Evolutionary conservation across 2,329 filamentous ascomycete species (phyloP).

Genomic region (Talaromyces sp.): DNA sequence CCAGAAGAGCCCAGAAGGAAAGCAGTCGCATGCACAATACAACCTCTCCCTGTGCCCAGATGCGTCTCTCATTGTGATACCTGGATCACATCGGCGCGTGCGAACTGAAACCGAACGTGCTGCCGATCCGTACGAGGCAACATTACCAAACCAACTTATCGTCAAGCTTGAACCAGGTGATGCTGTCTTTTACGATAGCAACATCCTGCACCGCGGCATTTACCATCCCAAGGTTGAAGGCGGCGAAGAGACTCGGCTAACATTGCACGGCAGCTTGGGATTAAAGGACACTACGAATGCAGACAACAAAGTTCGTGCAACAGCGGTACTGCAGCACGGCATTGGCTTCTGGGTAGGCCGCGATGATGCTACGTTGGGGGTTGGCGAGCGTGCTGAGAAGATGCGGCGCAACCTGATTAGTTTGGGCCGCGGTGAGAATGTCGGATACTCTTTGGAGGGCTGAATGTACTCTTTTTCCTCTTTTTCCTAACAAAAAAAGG

Average conservation of each 20-base stretch:
- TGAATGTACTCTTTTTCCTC: not conserved
- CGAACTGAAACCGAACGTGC: slow-evolving; percentile 65
- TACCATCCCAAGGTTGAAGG: slow-evolving; percentile 36
- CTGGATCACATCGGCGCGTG: slow-evolving; percentile 68
- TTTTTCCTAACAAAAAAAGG: not conserved
- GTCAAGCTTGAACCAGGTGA: slow-evolving; percentile 70
- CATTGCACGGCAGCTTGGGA: slow-evolving; percentile 41
- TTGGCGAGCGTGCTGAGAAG: slow-evolving; percentile 35
- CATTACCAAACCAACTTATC: slow-evolving; percentile 59
- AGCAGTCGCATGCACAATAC: slow-evolving; percentile 75
- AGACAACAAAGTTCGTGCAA: slow-evolving; percentile 33
- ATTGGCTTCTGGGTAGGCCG: slow-evolving; percentile 41
- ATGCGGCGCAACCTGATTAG: slow-evolving; percentile 42
- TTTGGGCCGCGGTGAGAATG: slow-evolving; percentile 41
- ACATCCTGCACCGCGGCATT: slow-evolving; percentile 60
- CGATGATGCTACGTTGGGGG: slow-evolving; percentile 36
- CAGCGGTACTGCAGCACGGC: slow-evolving; percentile 43
- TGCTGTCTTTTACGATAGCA: slow-evolving; percentile 84
- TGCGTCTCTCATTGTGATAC: slow-evolving; percentile 68
- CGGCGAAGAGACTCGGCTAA: slow-evolving; percentile 35
- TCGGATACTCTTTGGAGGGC: slow-evolving; percentile 29
- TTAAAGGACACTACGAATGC: slow-evolving; percentile 25
- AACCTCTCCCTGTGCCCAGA: slow-evolving; percentile 79
- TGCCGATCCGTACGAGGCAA: slow-evolving; percentile 60
- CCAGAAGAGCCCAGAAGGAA: slow-evolving; percentile 39